These are phyloP conservation scores for Stygiomarasmius scandens DNA, from an alignment of 1,284 basidiomycete species.

Conservation along the genomic window DNA sequence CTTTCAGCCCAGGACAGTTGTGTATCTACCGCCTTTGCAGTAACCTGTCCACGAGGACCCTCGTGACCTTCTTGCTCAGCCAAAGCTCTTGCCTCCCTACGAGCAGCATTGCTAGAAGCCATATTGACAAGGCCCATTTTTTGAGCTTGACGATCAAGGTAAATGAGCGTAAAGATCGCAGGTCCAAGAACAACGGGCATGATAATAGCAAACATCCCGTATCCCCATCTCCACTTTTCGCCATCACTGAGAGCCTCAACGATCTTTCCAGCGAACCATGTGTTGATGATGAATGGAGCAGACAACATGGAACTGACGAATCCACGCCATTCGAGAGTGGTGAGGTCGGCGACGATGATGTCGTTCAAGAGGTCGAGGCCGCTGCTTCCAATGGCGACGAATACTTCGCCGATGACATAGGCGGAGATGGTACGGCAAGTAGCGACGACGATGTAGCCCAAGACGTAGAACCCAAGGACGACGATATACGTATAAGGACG, in stretches of 20 bases:
- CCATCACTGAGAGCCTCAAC: slow-evolving; percentile 15
- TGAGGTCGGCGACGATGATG: slow-evolving; percentile 29
- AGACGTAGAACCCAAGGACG: slow-evolving; percentile 26
- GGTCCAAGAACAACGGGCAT: slow-evolving; percentile 22
- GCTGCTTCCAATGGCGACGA: slow-evolving; percentile 22
- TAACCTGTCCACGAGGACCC: slow-evolving; percentile 8
- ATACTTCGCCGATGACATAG: slow-evolving; percentile 23
- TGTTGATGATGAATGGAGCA: slow-evolving; percentile 20
- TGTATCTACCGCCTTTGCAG: slow-evolving; percentile 1
- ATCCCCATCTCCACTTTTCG: slow-evolving; percentile 29
- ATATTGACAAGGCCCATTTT: slow-evolving; percentile 18
- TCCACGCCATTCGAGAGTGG: slow-evolving; percentile 27
- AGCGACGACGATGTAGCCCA: slow-evolving; percentile 26
- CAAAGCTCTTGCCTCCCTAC: slow-evolving; percentile 8
- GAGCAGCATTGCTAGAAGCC: slow-evolving; percentile 19
- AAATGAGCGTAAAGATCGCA: slow-evolving; percentile 16
- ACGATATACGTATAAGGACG: slow-evolving; percentile 17
- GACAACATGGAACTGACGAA: slow-evolving; percentile 23
- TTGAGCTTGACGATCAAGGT: slow-evolving; percentile 16
- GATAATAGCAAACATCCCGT: slow-evolving; percentile 28
- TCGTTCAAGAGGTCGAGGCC: slow-evolving; percentile 27
- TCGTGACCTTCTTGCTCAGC: slow-evolving; percentile 12
- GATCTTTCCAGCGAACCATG: slow-evolving; percentile 19
- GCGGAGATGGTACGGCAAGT: slow-evolving; percentile 21
- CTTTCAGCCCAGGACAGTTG: slow-evolving; percentile 4